A percentile compares a stretch with the other conserved stretches of the same genome.
phyloP scores from a whole-genome alignment of 495 filamentous ascomycete genomes.

The Hypoxylon subgilvum region DNA sequence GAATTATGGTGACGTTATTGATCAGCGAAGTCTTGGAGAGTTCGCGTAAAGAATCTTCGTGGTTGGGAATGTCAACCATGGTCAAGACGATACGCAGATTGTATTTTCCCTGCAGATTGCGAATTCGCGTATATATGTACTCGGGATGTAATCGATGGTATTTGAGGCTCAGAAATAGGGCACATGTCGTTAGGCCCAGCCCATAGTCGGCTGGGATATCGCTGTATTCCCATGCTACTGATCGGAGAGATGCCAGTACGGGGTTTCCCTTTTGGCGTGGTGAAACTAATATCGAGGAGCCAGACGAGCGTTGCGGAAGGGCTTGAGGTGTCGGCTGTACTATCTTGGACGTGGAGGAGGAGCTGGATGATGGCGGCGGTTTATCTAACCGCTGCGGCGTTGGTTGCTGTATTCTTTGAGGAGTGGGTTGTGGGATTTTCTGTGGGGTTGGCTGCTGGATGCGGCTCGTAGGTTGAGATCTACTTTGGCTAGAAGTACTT shows the following conservation, averaged over 20 bases:
- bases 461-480: conserved; percentile 39
- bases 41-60: conserved; percentile 79
- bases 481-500: conserved; percentile 21
- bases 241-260: conserved; percentile 78
- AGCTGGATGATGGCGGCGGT: conserved; percentile 39
- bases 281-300: conserved; percentile 84
- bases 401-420: conserved; percentile 47
- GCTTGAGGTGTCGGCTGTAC: conserved; percentile 88
- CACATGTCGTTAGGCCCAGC: conserved; percentile 85
- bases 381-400: conserved; percentile 53
- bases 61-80: conserved; percentile 92
- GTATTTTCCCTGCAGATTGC: conserved; percentile 78
- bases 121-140: conserved; percentile 94
- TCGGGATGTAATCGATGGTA: conserved; percentile 97
- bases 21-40: conserved; percentile 82
- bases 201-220: conserved; percentile 94
- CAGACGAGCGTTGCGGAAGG: conserved; percentile 67
- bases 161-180: conserved; percentile 91
- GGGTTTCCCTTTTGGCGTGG: conserved; percentile 91
- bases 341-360: conserved; percentile 57
- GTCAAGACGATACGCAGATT: conserved; percentile 81
- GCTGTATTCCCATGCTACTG: conserved; percentile 94
- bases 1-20: conserved; percentile 87
- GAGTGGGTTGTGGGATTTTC: conserved; percentile 38
- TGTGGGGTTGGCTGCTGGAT: conserved; percentile 42